These are phyloP conservation scores for Lasiodiplodia sp. DNA, from an alignment of 2,329 filamentous ascomycete species.

Conservation along the genomic window DNA sequence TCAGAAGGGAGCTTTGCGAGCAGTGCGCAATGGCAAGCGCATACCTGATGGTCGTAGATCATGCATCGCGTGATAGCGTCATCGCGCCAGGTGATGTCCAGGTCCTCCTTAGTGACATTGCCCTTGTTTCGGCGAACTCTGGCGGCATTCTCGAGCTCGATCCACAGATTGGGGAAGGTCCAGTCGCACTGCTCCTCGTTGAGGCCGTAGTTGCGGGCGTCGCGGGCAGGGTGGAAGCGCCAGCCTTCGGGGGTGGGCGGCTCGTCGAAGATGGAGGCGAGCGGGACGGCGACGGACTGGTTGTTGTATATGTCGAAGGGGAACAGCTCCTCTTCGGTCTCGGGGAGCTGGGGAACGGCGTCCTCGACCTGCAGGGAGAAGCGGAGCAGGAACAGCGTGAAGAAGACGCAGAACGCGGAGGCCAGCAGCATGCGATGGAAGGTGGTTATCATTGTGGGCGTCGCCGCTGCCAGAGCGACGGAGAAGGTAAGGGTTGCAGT, in stretches of 20 bases:
- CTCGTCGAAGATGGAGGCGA: slow-evolving; percentile 21
- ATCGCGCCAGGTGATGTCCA: slow-evolving; percentile 36
- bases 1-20: not conserved
- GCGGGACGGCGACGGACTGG: slow-evolving; percentile 17
- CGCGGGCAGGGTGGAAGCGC: slow-evolving; percentile 28
- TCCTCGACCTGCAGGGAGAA: slow-evolving; percentile 24
- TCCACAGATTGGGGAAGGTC: slow-evolving; percentile 36
- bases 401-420: slow-evolving; percentile 14
- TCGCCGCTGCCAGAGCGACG: slow-evolving; percentile 25
- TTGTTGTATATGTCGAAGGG: slow-evolving; percentile 6
- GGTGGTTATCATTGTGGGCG: slow-evolving; percentile 22
- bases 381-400: slow-evolving; percentile 23
- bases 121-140: slow-evolving; percentile 32
- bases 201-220: slow-evolving; percentile 29
- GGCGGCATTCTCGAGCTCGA: slow-evolving; percentile 37
- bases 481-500: slow-evolving; percentile 1
- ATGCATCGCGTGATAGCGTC: slow-evolving; percentile 39
- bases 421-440: slow-evolving; percentile 27
- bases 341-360: slow-evolving; percentile 9
- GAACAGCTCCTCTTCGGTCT: slow-evolving; percentile 9
- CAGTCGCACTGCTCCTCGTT: slow-evolving; percentile 29
- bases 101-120: slow-evolving; percentile 34
- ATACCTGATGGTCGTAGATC: slow-evolving; percentile 40
- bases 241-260: slow-evolving; percentile 9
- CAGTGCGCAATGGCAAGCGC: not conserved